phyloP scores from a whole-genome alignment of 768 basidiomycete species.

The Tricholoma hemisulphureum region DNA sequence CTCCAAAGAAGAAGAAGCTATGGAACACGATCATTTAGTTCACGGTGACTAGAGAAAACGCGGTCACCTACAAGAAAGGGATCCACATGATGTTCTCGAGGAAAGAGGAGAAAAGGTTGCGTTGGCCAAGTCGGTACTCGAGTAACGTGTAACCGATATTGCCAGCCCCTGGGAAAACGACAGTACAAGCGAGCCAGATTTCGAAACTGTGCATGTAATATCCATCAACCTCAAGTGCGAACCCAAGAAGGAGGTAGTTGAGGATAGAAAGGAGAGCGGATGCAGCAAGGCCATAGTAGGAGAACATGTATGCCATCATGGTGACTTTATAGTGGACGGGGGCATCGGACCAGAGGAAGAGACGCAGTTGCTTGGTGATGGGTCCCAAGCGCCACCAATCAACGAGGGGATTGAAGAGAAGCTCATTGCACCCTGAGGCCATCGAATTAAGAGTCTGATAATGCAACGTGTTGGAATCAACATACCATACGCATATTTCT shows the following conservation, averaged over 20 bases:
- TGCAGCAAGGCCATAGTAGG: slow-evolving; percentile 63
- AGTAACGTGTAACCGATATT: slow-evolving; percentile 67
- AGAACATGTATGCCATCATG: slow-evolving; percentile 74
- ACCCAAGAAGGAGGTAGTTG: slow-evolving; percentile 71
- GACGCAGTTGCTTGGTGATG: slow-evolving; percentile 76
- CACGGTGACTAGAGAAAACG: slow-evolving; percentile 10
- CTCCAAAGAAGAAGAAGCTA: slow-evolving; percentile 80
- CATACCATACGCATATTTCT: slow-evolving; percentile 79
- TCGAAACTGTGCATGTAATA: slow-evolving; percentile 73
- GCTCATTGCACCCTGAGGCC: slow-evolving; percentile 62
- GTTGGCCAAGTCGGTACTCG: slow-evolving; percentile 64
- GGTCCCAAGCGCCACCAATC: slow-evolving; percentile 80
- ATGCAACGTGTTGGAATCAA: neutral
- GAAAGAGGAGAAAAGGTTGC: slow-evolving; percentile 47
- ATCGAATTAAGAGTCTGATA: neutral
- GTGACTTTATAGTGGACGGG: slow-evolving; percentile 82
- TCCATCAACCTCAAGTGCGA: slow-evolving; percentile 60
- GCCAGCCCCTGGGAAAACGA: slow-evolving; percentile 68
- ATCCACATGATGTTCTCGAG: slow-evolving; percentile 64
- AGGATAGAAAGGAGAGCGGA: slow-evolving; percentile 59
- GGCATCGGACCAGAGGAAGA: slow-evolving; percentile 72
- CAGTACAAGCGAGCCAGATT: slow-evolving; percentile 70
- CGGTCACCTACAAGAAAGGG: slow-evolving; percentile 65
- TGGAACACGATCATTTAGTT: neutral
- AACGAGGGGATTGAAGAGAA: slow-evolving; percentile 82